A percentile compares a stretch with the other conserved stretches of the same genome.
Evolutionary conservation across 73 alveolate species (phyloP).

Genomic region (Symbiodinium natans): DNA sequence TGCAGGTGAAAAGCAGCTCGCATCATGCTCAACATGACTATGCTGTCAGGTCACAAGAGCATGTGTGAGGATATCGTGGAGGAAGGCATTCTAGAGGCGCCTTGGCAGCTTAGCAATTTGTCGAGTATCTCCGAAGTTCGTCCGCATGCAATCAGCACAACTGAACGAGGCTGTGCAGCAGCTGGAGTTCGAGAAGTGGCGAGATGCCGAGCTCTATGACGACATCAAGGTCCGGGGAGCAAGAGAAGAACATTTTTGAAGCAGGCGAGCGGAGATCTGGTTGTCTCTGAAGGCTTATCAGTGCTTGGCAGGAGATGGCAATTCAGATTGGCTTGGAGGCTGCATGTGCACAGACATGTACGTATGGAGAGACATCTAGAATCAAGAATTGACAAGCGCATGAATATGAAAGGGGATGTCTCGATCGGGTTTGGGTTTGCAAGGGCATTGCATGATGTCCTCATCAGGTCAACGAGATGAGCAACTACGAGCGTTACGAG

Average conservation of each 20-base stretch:
- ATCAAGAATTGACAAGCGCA: too few species aligned
- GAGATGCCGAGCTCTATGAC: conserved; percentile 93
- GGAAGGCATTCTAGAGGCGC: conserved; percentile 87
- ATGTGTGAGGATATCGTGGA: conserved; percentile 87
- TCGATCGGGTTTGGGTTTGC: too few species aligned
- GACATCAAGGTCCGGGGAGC: conserved; percentile 39
- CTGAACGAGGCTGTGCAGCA: conserved; percentile 62
- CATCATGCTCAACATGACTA: too few species aligned
- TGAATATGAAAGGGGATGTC: too few species aligned
- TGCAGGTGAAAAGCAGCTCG: too few species aligned
- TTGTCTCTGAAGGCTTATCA: background rate
- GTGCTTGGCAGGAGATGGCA: conserved; percentile 62
- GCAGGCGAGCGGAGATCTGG: background rate
- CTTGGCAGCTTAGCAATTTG: background rate
- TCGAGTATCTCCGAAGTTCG: background rate
- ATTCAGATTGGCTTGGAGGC: conserved; percentile 83
- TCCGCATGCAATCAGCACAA: background rate
- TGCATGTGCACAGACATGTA: background rate
- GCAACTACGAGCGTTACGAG: conserved; percentile 94
- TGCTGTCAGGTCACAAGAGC: conserved; percentile 67
- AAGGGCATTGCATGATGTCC: too few species aligned
- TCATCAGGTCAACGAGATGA: conserved; percentile 33
- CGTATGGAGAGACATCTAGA: background rate
- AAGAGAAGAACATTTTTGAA: too few species aligned
- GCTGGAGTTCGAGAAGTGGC: conserved; percentile 94